Percentiles rank a stretch among this genome's conserved stretches.
phyloP scores from a whole-genome alignment of 139 green algal species.

The Diplosphaera chodatii region DNA sequence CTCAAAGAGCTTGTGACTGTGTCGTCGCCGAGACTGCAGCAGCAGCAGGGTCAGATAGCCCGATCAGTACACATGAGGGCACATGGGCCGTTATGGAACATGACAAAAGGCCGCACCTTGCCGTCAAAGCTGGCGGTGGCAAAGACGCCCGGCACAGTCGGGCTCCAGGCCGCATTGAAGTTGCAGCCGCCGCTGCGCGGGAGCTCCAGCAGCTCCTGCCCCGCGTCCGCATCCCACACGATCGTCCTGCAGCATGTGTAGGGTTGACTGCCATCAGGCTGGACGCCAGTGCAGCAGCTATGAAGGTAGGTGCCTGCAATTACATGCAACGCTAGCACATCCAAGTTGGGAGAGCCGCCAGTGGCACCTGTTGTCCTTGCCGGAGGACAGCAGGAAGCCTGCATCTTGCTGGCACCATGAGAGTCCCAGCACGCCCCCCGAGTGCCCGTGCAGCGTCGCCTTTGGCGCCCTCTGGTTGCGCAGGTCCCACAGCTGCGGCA shows the following conservation, averaged over 20 bases:
- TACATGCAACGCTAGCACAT: too few species aligned
- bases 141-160: conserved; percentile 61
- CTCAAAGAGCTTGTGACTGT: too few species aligned
- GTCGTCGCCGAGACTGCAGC: too few species aligned
- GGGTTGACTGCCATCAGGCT: too few species aligned
- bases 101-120: conserved; percentile 3
- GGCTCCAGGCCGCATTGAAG: conserved; percentile 14
- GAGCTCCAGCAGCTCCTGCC: conserved; percentile 32
- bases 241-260: conserved; percentile 52
- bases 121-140: conserved; percentile 43
- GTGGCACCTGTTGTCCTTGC: conserved; percentile 82
- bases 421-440: conserved; percentile 80
- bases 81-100: not conserved
- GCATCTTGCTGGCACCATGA: conserved; percentile 87
- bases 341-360: too few species aligned
- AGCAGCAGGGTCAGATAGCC: too few species aligned
- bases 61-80: not conserved
- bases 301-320: too few species aligned
- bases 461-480: conserved; percentile 75
- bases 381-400: conserved; percentile 77
- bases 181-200: not conserved
- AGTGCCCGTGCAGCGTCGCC: conserved; percentile 79
- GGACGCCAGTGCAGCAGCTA: too few species aligned
- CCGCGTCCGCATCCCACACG: conserved; percentile 80
- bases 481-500: conserved; percentile 80